These are phyloP conservation scores for Aspergillus sp. DNA, from an alignment of 2,329 filamentous ascomycete genomes.

Conservation along the genomic window DNA sequence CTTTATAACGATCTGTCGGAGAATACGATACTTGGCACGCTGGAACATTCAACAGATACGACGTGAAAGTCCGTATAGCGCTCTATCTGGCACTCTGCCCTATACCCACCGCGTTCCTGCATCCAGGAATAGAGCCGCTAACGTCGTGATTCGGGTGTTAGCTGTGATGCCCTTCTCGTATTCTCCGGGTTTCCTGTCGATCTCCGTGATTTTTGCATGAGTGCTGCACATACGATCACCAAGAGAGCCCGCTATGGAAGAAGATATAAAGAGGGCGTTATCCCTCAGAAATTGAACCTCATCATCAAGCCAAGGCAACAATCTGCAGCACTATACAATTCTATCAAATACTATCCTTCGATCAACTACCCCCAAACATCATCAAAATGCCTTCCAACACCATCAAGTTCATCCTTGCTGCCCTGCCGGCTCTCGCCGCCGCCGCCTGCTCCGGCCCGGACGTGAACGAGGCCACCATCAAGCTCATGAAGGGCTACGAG, in stretches of 20 bases:
- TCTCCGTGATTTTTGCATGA: neutral
- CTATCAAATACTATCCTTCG: neutral
- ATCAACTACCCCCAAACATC: neutral
- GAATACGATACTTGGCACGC: neutral
- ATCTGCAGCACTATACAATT: neutral
- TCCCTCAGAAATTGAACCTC: no score
- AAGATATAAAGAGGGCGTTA: neutral
- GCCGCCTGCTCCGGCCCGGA: slow-evolving; percentile 18
- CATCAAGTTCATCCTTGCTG: slow-evolving; percentile 4
- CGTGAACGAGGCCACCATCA: slow-evolving; percentile 35
- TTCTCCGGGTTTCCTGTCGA: neutral
- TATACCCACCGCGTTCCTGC: neutral
- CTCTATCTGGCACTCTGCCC: neutral
- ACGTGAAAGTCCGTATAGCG: no score
- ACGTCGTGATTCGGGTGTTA: neutral
- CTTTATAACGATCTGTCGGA: neutral
- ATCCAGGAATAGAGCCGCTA: neutral
- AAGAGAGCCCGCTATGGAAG: neutral
- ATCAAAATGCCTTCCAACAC: slow-evolving; percentile 6
- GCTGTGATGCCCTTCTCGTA: neutral
- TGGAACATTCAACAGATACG: no score
- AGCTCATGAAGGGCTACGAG: slow-evolving; percentile 40
- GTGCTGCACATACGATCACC: neutral
- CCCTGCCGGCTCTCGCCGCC: slow-evolving; percentile 3
- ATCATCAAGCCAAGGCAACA: neutral